phyloP scores from a whole-genome alignment of 2,329 filamentous ascomycete genomes.

The Monosporascus cannonballus region DNA sequence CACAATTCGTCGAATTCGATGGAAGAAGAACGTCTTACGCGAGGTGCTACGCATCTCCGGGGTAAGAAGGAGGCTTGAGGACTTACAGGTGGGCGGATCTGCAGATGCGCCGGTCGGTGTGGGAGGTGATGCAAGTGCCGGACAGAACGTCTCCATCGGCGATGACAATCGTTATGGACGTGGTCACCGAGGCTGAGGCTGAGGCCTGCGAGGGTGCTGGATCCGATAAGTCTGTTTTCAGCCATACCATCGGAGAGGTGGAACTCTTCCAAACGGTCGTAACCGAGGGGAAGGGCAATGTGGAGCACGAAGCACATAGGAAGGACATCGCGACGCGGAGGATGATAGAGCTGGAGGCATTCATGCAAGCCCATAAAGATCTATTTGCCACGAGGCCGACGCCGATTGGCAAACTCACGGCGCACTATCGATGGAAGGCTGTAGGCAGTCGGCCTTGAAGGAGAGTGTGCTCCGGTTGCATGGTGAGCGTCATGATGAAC shows the following conservation, averaged over 20 bases:
- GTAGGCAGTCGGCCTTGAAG: not conserved
- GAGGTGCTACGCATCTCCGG: conserved; percentile 9
- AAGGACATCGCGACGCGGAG: conserved; percentile 6
- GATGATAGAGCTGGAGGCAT: conserved; percentile 10
- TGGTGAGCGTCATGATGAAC: no score
- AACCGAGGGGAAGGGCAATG: conserved; percentile 7
- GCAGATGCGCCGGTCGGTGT: conserved; percentile 6
- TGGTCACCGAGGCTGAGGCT: conserved; percentile 9
- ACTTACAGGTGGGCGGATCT: conserved; percentile 12
- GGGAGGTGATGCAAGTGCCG: conserved; percentile 7
- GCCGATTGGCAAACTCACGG: conserved; percentile 12
- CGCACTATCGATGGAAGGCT: conserved; percentile 11
- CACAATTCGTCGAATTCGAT: conserved; percentile 12
- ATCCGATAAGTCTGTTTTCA: conserved; percentile 3
- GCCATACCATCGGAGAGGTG: conserved; percentile 12
- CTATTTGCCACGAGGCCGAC: conserved; percentile 8
- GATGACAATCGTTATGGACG: conserved; percentile 13
- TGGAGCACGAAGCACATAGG: conserved; percentile 7
- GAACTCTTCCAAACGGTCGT: conserved; percentile 11
- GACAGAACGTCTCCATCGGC: conserved; percentile 4
- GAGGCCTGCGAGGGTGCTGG: no score
- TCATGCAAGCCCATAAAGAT: conserved; percentile 7
- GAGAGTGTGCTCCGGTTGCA: not conserved
- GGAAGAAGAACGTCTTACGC: conserved; percentile 6
- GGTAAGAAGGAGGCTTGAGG: conserved; percentile 6